Evolutionary conservation across 441 rosid genomes (phyloP), one percentile per base, ranked within the genome.

Genomic region (Populus hybrid): DNA sequence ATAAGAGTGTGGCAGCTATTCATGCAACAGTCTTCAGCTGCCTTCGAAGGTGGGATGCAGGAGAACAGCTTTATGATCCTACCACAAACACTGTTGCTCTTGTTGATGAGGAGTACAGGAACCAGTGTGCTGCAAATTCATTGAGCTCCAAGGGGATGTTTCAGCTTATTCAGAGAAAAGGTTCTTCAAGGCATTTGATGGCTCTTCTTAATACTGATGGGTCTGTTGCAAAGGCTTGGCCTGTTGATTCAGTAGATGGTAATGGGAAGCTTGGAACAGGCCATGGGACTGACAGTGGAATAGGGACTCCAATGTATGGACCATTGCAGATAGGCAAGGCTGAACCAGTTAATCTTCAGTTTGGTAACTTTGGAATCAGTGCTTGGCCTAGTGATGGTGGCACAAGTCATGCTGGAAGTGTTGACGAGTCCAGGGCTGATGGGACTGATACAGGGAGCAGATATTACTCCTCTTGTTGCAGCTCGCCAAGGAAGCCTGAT

Each of bases 301-400:
- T 83, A 79, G 87, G 90, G 72, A 85, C 81, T 80, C 96, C 97
- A 2, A 83, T 92, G 88, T 91, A 93, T 83, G 99, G 97, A n/a
- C 93, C 94, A 59, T 40, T 95, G 77, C 90, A 85, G 77, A 90
- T 90, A 6, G 89, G 91, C 42, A 89, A 88, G 85, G 97, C 98
- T 9, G 98, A 95, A 84, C 93, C 97, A 0, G 95, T 92, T 33
- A 94, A 95, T 89, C 97, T 95, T 84, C 99, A 88, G 79, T 95
- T 95, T 64, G 98, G 99, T 64, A 85, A 87, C 74, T 92, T 91
- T 86, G 99, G 99, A 61, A 92, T 94, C 81, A 95, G 99, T 84
- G 99, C 98, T 71, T 95, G 98, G 97, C 95, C 98, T 68, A 90
- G 89, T 83, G 99, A 90, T 79, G 99, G 97, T 77, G 97, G 95